Evolutionary conservation across 2,329 filamentous ascomycete genomes (phyloP).

Genomic region (Rhynchosporium graminicola): DNA sequence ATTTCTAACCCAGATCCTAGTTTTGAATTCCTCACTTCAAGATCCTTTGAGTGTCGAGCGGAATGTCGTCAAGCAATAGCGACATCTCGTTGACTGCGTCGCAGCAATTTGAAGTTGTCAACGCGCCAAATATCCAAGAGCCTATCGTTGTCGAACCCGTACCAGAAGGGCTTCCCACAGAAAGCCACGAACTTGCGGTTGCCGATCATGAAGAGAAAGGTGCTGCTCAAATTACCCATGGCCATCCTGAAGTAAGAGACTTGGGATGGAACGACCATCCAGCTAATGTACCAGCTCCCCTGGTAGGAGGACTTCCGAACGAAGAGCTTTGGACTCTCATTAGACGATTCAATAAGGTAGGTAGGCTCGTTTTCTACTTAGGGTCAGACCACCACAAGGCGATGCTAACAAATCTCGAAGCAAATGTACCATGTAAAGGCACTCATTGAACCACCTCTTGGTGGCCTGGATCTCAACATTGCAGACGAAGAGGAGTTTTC

Average conservation of each 20-base stretch:
- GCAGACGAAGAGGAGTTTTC: constrained; percentile 83
- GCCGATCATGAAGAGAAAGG: constrained; percentile 45
- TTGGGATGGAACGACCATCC: constrained; percentile 58
- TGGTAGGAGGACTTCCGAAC: constrained; percentile 62
- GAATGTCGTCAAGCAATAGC: constrained; percentile 2
- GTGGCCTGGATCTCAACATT: constrained; percentile 76
- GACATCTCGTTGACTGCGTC: constrained; percentile 1
- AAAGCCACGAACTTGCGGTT: constrained; percentile 46
- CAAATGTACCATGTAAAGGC: constrained; percentile 34
- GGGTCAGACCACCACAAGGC: not conserved
- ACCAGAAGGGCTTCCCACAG: constrained; percentile 40
- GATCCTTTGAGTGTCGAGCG: not conserved
- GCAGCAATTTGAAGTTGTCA: constrained; percentile 22
- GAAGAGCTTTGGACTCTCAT: constrained; percentile 60
- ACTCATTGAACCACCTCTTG: constrained; percentile 50
- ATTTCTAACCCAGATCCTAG: not conserved
- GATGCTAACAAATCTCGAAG: constrained; percentile 43
- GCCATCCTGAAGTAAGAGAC: constrained; percentile 51
- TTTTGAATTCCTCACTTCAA: not conserved
- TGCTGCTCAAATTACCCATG: constrained; percentile 45
- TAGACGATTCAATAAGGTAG: constrained; percentile 33
- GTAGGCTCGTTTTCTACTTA: not conserved
- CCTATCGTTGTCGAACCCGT: constrained; percentile 32
- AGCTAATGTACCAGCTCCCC: constrained; percentile 53
- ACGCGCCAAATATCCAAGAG: constrained; percentile 22